phyloP scores from a whole-genome alignment of 2,329 filamentous ascomycete species.

The Fusarium compactum region DNA sequence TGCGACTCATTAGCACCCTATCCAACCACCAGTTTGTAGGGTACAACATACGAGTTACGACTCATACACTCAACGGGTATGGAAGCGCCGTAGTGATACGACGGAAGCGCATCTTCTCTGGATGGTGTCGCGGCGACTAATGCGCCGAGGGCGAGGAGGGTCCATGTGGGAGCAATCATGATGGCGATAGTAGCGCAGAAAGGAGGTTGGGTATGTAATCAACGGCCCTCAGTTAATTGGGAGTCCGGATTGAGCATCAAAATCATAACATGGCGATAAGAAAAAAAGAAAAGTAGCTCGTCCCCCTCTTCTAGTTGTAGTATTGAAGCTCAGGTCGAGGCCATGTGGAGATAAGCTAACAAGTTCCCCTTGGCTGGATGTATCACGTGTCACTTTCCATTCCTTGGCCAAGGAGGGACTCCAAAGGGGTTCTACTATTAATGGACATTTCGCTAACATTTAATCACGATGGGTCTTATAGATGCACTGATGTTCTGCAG shows the following conservation, averaged over 20 bases:
- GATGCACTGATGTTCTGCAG: background rate
- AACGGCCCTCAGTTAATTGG: conserved; percentile 15
- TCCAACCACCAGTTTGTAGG: background rate
- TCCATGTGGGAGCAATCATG: conserved; percentile 38
- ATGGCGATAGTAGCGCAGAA: conserved; percentile 4
- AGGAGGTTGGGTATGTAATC: background rate
- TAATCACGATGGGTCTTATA: too few species aligned
- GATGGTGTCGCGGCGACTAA: conserved; percentile 46
- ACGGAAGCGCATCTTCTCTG: conserved; percentile 63
- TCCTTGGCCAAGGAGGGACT: conserved; percentile 12
- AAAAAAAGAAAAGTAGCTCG: background rate
- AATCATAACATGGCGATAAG: conserved; percentile 37
- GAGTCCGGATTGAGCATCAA: conserved; percentile 19
- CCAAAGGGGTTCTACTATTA: background rate
- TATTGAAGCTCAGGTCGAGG: conserved; percentile 13
- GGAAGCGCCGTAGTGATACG: conserved; percentile 74
- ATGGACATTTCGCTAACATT: too few species aligned
- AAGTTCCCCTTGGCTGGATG: conserved; percentile 39
- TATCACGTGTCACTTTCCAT: conserved; percentile 40
- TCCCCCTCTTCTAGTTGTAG: background rate
- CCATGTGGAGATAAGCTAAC: conserved; percentile 43
- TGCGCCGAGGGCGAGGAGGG: conserved; percentile 41
- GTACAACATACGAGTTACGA: conserved; percentile 69
- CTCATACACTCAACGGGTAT: conserved; percentile 81
- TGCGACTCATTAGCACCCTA: background rate